These are phyloP conservation scores for Xylariaceae sp. DNA, from an alignment of 2,329 filamentous ascomycete species.

Conservation along the genomic window DNA sequence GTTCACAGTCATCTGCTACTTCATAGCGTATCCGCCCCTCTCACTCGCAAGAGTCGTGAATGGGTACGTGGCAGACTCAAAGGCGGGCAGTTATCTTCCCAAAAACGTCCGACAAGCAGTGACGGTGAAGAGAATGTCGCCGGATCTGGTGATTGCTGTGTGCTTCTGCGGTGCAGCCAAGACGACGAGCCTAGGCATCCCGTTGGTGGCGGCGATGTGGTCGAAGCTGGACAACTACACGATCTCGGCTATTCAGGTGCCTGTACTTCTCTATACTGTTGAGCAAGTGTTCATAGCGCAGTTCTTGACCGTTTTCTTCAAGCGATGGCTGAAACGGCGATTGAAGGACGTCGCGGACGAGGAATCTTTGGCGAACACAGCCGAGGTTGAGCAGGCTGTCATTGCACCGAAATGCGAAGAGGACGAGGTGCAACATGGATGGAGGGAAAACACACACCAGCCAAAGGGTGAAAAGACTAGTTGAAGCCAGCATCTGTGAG, in stretches of 20 bases:
- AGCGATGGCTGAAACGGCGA: slow-evolving; percentile 38
- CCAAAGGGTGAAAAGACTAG: no score
- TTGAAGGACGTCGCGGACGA: slow-evolving; percentile 23
- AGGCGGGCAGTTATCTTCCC: slow-evolving; percentile 25
- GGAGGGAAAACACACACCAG: no score
- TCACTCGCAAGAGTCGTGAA: slow-evolving; percentile 33
- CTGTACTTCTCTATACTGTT: slow-evolving; percentile 59
- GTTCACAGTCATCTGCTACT: slow-evolving; percentile 60
- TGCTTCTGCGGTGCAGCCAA: slow-evolving; percentile 73
- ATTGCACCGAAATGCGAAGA: no score
- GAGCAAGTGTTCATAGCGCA: slow-evolving; percentile 44
- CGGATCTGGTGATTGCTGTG: slow-evolving; percentile 62
- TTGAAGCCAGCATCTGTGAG: no score
- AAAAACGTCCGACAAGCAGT: slow-evolving; percentile 31
- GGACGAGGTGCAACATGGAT: no score
- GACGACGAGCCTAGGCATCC: slow-evolving; percentile 67
- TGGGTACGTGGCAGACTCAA: slow-evolving; percentile 31
- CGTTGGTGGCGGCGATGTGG: slow-evolving; percentile 66
- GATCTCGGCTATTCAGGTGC: slow-evolving; percentile 58
- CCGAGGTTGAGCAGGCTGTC: no score
- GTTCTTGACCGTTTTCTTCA: slow-evolving; percentile 38
- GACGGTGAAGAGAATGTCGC: slow-evolving; percentile 49
- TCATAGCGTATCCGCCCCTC: slow-evolving; percentile 41
- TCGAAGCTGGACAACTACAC: slow-evolving; percentile 49
- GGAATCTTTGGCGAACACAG: not conserved